A percentile compares a stretch with the other conserved stretches of the same genome.
Evolutionary conservation across 169 alveolate genomes (phyloP).

Genomic region (Cyclospora cayetanensis): DNA sequence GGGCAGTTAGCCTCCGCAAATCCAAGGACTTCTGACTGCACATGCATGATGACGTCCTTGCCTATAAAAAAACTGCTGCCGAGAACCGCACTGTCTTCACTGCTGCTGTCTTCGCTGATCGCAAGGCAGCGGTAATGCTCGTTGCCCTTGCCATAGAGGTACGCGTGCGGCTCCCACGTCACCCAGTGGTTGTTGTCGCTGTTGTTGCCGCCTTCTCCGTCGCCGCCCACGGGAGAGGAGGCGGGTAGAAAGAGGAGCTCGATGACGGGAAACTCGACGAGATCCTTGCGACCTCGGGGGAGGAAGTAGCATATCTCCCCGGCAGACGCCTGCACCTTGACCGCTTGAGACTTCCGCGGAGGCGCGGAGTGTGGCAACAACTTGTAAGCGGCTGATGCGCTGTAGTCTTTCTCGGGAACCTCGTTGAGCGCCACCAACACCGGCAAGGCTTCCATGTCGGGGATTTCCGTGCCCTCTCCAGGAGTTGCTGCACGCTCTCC

Average conservation of each 20-base stretch:
- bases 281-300: slow-evolving; percentile 63
- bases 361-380: slow-evolving; percentile 61
- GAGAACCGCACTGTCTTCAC: slow-evolving; percentile 34
- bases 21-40: slow-evolving; percentile 29
- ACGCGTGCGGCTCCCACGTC: slow-evolving; percentile 57
- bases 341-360: slow-evolving; percentile 69
- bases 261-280: slow-evolving; percentile 54
- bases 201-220: not conserved
- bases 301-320: slow-evolving; percentile 60
- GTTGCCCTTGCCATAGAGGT: slow-evolving; percentile 61
- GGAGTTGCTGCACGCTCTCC: not conserved
- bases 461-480: not conserved
- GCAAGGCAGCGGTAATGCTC: slow-evolving; percentile 66
- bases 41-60: slow-evolving; percentile 62
- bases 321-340: slow-evolving; percentile 27
- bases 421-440: not conserved
- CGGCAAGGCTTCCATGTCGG: not conserved
- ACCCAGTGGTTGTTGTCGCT: not conserved
- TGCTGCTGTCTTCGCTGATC: slow-evolving; percentile 24
- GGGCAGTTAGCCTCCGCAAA: slow-evolving; percentile 68
- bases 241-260: slow-evolving; percentile 33
- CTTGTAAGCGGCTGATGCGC: slow-evolving; percentile 9
- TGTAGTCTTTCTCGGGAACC: not conserved
- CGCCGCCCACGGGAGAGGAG: not conserved
- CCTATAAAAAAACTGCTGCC: slow-evolving; percentile 68